Base-by-base conservation (phyloP, 176 grass and related monocot genomes). In the Juncus inflexus region DNA sequence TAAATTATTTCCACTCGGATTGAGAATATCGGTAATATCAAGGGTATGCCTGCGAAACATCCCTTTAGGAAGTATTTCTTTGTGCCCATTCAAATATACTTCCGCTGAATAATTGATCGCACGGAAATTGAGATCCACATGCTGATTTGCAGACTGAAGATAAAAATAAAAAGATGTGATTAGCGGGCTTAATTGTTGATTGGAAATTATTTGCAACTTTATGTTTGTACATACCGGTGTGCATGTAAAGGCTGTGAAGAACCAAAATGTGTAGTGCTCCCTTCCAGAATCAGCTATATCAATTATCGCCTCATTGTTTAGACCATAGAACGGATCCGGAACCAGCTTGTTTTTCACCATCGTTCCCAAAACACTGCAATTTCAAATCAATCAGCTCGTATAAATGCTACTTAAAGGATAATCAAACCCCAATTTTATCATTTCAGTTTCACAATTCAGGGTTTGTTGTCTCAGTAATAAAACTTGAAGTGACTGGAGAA, bases 231-330 rank as follows among this genome's bases (percentile, higher is more conserved):
- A 35, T 82, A 97, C 92, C 84, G 67, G 75, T 15, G 78, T 53
- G 54, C 74, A 89, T 60, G 86, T 62, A 74, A 97, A 97, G 5
- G 87, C 77, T 35, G 80, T 89, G 74, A 97, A 97, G 68, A 97
- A 97, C 94, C 94, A 97, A 78, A 97, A 97, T 2, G 94, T 91
- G 77, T 91, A 97, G 78, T 97, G 62, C 14, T 77, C 88, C 75
- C 94, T 97, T 15, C 94, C 94, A 15, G 94, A 79, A 66, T 97
- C 78, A 3, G 85, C 83, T 68, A 97, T 97, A 82, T 97, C 94
- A 39, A 97, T 50, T 71, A 97, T 91, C 15, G 94, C 75, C 77
- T 97, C 77, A 74, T 97, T 97, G 82, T 97, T 91, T 4, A 91
- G 83, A 7, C 94, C 94, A 52, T 91, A 97, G 83, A 97, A 97